phyloP scores from a whole-genome alignment of 441 rosid species.

The Aquilaria agallochum region DNA sequence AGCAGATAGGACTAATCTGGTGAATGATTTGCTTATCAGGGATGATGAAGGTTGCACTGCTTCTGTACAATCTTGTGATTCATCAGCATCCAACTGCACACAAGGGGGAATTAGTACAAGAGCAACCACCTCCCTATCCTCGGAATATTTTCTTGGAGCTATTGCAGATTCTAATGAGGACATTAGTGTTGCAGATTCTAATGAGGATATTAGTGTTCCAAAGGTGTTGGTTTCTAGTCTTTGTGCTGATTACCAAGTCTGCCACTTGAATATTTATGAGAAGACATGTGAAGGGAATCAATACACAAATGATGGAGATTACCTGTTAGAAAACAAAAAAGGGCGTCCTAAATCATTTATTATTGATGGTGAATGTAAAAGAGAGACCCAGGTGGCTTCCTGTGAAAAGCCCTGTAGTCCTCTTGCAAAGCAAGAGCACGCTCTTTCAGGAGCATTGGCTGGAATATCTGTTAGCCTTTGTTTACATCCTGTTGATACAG shows the following conservation, averaged over 20 bases:
- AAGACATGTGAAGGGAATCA: constrained; percentile 14
- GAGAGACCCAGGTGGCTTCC: constrained; percentile 21
- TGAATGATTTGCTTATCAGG: constrained; percentile 16
- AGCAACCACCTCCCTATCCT: constrained; percentile 24
- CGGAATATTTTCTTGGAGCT: constrained; percentile 32
- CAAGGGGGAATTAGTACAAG: constrained; percentile 11
- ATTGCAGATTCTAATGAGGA: constrained; percentile 19
- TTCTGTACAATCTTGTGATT: constrained; percentile 22
- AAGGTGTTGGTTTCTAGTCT: constrained; percentile 21
- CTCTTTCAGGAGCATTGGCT: constrained; percentile 89
- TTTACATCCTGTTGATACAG: constrained; percentile 89
- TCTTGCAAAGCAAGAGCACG: constrained; percentile 74
- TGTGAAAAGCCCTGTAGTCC: constrained; percentile 31
- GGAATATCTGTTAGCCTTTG: constrained; percentile 84
- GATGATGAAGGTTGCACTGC: constrained; percentile 19
- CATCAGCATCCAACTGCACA: constrained; percentile 14
- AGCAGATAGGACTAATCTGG: constrained; percentile 22
- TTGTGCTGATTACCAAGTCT: constrained; percentile 25
- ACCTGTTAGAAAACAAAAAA: constrained; percentile 24
- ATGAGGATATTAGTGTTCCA: constrained; percentile 18
- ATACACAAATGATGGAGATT: constrained; percentile 10
- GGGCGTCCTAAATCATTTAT: constrained; percentile 17
- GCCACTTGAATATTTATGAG: constrained; percentile 23
- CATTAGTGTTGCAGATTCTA: constrained; percentile 15
- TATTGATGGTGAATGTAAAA: constrained; percentile 16